phyloP scores from a whole-genome alignment of 2,329 filamentous ascomycete genomes.

The Penicillium sp. region DNA sequence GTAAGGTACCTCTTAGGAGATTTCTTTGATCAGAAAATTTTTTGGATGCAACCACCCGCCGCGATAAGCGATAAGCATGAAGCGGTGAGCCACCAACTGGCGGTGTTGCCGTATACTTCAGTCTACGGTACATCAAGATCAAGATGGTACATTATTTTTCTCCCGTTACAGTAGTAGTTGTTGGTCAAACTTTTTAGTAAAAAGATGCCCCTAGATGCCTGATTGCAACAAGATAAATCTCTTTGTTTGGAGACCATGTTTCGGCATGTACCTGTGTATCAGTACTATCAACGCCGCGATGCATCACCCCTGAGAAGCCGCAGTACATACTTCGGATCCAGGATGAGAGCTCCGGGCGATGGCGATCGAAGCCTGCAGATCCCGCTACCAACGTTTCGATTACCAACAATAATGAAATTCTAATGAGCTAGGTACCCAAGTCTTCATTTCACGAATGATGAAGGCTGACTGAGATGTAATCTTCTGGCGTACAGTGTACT shows the following conservation, averaged over 20 bases:
- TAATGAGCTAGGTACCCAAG: too few species aligned
- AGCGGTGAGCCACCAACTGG: conserved; percentile 7
- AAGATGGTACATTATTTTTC: too few species aligned
- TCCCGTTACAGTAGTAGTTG: too few species aligned
- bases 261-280: background rate
- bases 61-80: conserved; percentile 24
- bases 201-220: conserved; percentile 2
- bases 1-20: background rate
- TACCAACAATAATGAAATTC: background rate
- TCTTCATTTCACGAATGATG: too few species aligned
- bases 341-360: background rate
- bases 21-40: conserved; percentile 5
- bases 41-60: conserved; percentile 2
- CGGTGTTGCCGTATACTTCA: conserved; percentile 1
- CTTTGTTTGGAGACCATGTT: background rate
- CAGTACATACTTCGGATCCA: background rate
- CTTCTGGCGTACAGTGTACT: background rate
- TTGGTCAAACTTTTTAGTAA: background rate
- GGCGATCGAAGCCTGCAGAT: conserved; percentile 9
- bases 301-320: conserved; percentile 4
- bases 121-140: too few species aligned
- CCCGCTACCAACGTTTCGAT: background rate
- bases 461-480: background rate
- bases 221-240: background rate
- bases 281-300: background rate